A percentile compares a stretch with the other conserved stretches of the same genome.
These are phyloP conservation scores for Vitis hybrid DNA, from an alignment of 177 flowering plant genomes.

Conservation along the genomic window DNA sequence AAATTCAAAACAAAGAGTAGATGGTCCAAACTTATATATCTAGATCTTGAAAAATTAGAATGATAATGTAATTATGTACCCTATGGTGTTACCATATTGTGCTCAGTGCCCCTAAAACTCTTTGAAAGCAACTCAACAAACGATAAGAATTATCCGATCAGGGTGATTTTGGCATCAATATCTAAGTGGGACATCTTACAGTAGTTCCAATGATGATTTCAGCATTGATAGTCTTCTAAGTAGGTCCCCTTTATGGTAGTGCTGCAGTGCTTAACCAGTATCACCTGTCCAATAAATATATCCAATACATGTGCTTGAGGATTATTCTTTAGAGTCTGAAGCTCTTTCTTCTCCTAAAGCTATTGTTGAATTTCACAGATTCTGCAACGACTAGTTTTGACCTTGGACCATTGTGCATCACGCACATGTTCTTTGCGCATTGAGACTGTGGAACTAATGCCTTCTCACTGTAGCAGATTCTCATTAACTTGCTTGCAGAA, in stretches of 20 bases:
- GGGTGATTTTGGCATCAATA: background rate
- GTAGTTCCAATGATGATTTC: background rate
- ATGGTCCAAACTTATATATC: too few species aligned
- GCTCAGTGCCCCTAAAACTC: too few species aligned
- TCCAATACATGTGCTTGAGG: background rate
- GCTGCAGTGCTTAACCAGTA: background rate
- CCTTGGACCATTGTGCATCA: conserved; percentile 96
- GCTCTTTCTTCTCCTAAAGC: conserved; percentile 1
- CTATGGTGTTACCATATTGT: too few species aligned
- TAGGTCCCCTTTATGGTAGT: background rate
- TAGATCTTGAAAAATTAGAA: too few species aligned
- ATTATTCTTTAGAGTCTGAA: background rate
- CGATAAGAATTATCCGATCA: too few species aligned
- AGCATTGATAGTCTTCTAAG: background rate
- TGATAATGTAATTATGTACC: too few species aligned
- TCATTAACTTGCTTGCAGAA: conserved; percentile 88
- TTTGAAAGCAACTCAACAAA: too few species aligned
- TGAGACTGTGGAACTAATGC: conserved; percentile 88
- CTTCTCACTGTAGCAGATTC: conserved; percentile 86
- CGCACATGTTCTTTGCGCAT: conserved; percentile 92
- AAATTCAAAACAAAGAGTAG: too few species aligned
- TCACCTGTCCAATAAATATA: background rate
- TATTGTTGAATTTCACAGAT: conserved; percentile 42
- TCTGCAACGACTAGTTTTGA: conserved; percentile 66
- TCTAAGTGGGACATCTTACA: background rate